Evolutionary conservation across 768 basidiomycete genomes (phyloP), one percentile per base, ranked within the genome.

Genomic region (Lanmaoa pseudosensibilis): DNA sequence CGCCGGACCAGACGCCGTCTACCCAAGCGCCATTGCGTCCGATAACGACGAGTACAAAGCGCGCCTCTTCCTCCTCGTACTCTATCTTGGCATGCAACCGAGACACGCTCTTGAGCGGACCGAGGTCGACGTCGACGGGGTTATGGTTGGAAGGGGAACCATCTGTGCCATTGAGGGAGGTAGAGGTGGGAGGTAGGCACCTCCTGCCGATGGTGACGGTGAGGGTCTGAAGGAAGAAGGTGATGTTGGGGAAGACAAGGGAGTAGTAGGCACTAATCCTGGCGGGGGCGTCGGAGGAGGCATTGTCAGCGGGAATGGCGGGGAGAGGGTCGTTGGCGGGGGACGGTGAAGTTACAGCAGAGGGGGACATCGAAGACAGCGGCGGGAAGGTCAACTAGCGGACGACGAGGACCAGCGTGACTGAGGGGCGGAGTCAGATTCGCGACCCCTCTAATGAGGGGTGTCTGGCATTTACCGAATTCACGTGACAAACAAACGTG

Each of bases 1-100:
- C 87, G 12, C 88, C 90, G 47, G 86, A 87, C 91, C 95, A 99
- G n/a, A 91, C 85, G 32, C 94, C 95, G 61, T 98, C 94, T 5
- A 99, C 94, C 90, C 95, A 98, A 18, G 94, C 94, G 13, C 97
- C 97, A 65, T 99, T 98, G 56, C 97, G 80, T n/a, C 97, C 97
- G 37, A 92, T 81, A 37, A 99, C 95, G 57, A 86, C 85, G 36
- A 99, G 82, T 16, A 92, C 86, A 69, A 95, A 97, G 50, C 88
- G 85, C 59, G 91, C 90, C 59, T 88, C 87, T 9, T 92, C 88
- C 69, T 90, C 87, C 77, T 95, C 92, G 67, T 92, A 97, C 71
- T 92, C 92, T 64, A 98, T 94, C 78, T 86, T 88, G 34, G 97
- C 97, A 69, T 99, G 97, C 18, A 97, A 80, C 23, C 97, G 84